A percentile compares a stretch with the other conserved stretches of the same genome.
Evolutionary conservation across 225 moss, liverwort and hornwort genomes (phyloP).

Genomic region (Bryoerythrophyllum caledonicum): DNA sequence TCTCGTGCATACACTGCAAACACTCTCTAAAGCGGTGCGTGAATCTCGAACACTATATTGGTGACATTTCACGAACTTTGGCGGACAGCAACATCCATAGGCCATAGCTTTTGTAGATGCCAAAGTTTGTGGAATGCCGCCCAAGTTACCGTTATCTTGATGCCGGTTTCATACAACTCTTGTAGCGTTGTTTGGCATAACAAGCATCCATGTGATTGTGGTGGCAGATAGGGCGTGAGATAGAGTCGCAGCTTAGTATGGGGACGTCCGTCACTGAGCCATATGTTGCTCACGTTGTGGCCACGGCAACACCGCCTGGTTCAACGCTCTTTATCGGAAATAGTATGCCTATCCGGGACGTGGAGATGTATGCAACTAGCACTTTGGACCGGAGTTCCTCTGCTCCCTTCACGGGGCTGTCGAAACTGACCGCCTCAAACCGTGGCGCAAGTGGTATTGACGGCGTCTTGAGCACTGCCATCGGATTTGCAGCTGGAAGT

Average conservation of each 20-base stretch:
- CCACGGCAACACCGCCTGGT: constrained; percentile 65
- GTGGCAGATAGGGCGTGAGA: constrained; percentile 71
- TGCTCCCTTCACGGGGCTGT: constrained; percentile 53
- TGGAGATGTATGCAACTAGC: constrained; percentile 83
- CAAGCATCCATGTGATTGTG: constrained; percentile 17
- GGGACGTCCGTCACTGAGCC: constrained; percentile 80
- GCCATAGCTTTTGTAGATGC: no score
- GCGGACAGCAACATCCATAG: no score
- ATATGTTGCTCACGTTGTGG: constrained; percentile 73
- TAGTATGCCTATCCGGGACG: constrained; percentile 99
- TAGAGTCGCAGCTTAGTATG: constrained; percentile 54
- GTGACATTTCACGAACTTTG: no score
- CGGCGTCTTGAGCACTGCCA: constrained; percentile 92
- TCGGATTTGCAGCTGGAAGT: constrained; percentile 94
- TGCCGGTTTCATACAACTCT: neutral
- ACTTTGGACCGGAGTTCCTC: constrained; percentile 35
- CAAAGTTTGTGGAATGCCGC: no score
- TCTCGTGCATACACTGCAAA: constrained; percentile 50
- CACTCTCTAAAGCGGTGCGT: constrained; percentile 79
- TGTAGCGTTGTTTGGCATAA: constrained; percentile 3
- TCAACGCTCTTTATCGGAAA: constrained; percentile 84
- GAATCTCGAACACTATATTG: neutral
- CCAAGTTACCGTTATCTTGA: no score
- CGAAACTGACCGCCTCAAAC: constrained; percentile 71
- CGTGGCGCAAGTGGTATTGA: constrained; percentile 97